Percentiles rank a stretch among this genome's conserved stretches.
Evolutionary conservation across 192 early-diverging fungal genomes (phyloP).

Genomic region (Borealophlyctis nickersoniae): DNA sequence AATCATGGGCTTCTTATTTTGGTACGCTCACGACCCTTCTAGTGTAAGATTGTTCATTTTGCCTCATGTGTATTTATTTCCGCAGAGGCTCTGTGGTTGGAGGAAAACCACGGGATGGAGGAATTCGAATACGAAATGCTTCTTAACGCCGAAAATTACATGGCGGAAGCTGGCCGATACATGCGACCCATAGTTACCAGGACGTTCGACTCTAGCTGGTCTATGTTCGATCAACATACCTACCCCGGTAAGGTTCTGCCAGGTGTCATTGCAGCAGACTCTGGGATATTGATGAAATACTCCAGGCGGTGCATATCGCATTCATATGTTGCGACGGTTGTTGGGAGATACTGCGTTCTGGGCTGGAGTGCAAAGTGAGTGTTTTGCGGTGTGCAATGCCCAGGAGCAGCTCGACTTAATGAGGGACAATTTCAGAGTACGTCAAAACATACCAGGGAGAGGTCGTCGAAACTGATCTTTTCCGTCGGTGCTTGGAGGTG

Average conservation of each 20-base stretch:
- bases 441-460: constrained; percentile 35
- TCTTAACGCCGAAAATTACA: constrained; percentile 27
- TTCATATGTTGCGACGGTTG: constrained; percentile 51
- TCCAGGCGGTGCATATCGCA: constrained; percentile 39
- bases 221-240: constrained; percentile 51
- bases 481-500: constrained; percentile 66
- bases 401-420: background rate
- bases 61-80: background rate
- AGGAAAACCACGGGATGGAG: constrained; percentile 39
- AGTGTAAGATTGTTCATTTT: no score
- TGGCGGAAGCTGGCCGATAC: constrained; percentile 26
- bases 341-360: constrained; percentile 50
- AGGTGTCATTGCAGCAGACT: no score
- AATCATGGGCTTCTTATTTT: constrained; percentile 55
- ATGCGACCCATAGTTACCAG: constrained; percentile 49
- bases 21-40: background rate
- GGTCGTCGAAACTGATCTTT: constrained; percentile 56
- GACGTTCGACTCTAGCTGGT: constrained; percentile 48
- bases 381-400: background rate
- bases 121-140: constrained; percentile 33
- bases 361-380: constrained; percentile 41
- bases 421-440: constrained; percentile 24
- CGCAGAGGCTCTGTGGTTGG: constrained; percentile 23
- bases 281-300: background rate
- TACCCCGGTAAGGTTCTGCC: constrained; percentile 44